Conservation (phyloP, 345 rosid species). For the Trapa incisa region DNA sequence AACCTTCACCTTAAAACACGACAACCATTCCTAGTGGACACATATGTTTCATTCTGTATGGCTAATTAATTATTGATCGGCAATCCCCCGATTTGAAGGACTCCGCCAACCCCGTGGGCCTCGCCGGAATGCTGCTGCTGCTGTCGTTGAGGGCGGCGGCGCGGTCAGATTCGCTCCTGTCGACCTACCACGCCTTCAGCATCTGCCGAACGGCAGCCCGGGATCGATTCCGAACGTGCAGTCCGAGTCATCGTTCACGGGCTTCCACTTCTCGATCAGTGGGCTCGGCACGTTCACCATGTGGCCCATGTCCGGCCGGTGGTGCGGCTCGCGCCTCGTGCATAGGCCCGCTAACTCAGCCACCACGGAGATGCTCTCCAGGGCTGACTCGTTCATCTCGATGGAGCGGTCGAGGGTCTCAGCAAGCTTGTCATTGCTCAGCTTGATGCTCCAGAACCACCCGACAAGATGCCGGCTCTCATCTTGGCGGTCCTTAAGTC, state of each 20-base stretch:
- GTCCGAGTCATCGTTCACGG: conserved; percentile 17
- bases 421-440: conserved; percentile 23
- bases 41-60: too few relatives aligned
- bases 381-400: conserved; percentile 18
- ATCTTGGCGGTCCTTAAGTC: conserved; percentile 28
- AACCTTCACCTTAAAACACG: too few relatives aligned
- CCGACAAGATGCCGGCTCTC: conserved; percentile 35
- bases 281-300: conserved; percentile 29
- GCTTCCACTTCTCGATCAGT: conserved; percentile 38
- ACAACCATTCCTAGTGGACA: too few relatives aligned
- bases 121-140: conserved; percentile 27
- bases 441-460: conserved; percentile 38
- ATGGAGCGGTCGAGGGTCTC: conserved; percentile 27
- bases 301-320: conserved; percentile 43
- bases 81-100: conserved; percentile 29
- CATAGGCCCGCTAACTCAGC: conserved; percentile 43
- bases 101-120: conserved; percentile 30
- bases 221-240: conserved; percentile 22
- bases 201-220: conserved; percentile 29
- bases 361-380: conserved; percentile 20
- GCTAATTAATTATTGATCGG: conserved; percentile 10
- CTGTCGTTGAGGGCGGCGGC: conserved; percentile 17
- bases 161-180: conserved; percentile 12
- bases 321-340: conserved; percentile 36
- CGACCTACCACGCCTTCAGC: conserved; percentile 37